A percentile compares a stretch with the other conserved stretches of the same genome.
Conservation (phyloP, 768 basidiomycete species). For the Tylopilus sp. region DNA sequence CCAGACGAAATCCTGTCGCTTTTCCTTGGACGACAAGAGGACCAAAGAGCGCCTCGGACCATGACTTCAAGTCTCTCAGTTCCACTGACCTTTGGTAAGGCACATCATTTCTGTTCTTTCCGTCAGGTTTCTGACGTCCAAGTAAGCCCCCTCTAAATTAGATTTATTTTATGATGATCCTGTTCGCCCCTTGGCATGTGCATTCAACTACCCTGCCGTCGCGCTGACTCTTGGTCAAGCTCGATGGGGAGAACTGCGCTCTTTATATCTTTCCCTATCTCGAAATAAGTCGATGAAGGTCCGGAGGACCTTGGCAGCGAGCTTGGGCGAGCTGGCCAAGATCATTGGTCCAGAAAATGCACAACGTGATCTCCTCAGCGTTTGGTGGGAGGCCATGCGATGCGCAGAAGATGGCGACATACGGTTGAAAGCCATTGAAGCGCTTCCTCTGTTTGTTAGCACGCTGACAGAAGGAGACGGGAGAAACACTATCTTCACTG, state of each 20-base stretch:
- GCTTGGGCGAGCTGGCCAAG: conserved; percentile 83
- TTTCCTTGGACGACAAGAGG: conserved; percentile 64
- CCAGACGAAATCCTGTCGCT: conserved; percentile 71
- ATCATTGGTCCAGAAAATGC: conserved; percentile 75
- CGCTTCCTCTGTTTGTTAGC: conserved; percentile 52
- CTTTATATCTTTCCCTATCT: conserved; percentile 63
- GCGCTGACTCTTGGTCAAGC: conserved; percentile 72
- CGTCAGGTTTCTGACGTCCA: conserved; percentile 4
- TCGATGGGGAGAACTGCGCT: conserved; percentile 73
- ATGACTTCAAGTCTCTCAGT: conserved; percentile 4
- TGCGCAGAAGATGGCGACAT: conserved; percentile 63
- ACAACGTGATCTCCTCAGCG: conserved; percentile 59
- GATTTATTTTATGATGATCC: conserved; percentile 60
- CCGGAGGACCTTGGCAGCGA: conserved; percentile 78
- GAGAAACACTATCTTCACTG: conserved; percentile 42
- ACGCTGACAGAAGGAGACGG: conserved; percentile 48
- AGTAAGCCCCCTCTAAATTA: conserved; percentile 26
- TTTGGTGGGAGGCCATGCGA: conserved; percentile 63
- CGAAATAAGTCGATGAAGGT: conserved; percentile 60
- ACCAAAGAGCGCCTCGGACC: conserved; percentile 34
- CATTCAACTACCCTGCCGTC: conserved; percentile 92
- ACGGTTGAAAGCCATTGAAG: conserved; percentile 67
- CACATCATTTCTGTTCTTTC: neutral
- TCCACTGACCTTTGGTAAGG: conserved; percentile 19
- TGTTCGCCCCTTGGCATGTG: conserved; percentile 72